Evolutionary conservation across 225 moss, liverwort and hornwort genomes (phyloP).

Genomic region (Polytrichum commune): DNA sequence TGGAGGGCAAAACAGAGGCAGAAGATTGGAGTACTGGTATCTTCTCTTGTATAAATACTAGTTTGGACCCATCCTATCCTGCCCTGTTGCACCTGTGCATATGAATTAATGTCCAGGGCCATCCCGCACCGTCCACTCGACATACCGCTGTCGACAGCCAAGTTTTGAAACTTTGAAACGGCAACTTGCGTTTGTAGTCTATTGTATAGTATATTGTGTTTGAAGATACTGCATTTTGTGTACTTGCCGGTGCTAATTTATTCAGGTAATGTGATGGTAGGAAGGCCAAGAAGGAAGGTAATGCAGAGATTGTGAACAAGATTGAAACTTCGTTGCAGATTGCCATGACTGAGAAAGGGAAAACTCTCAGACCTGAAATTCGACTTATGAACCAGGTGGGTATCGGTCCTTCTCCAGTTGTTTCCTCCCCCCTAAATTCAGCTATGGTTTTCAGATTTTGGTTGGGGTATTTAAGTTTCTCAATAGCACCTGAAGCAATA

Average conservation of each 20-base stretch:
- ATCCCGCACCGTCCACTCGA: too few species aligned
- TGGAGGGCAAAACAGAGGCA: too few species aligned
- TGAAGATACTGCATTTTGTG: background rate
- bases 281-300: slow-evolving; percentile 99
- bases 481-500: background rate
- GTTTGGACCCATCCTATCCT: too few species aligned
- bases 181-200: too few species aligned
- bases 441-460: background rate
- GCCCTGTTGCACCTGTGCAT: too few species aligned
- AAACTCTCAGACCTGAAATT: slow-evolving; percentile 90
- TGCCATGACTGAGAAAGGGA: slow-evolving; percentile 82
- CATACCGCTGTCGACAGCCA: too few species aligned
- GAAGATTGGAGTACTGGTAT: too few species aligned
- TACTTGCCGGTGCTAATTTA: background rate
- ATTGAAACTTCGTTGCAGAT: slow-evolving; percentile 73
- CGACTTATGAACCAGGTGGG: slow-evolving; percentile 81
- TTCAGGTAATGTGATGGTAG: slow-evolving; percentile 58
- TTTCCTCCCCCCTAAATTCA: background rate
- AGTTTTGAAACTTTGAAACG: too few species aligned
- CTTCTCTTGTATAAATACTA: too few species aligned
- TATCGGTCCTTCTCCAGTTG: background rate
- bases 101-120: too few species aligned
- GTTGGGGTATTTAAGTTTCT: background rate
- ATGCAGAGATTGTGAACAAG: slow-evolving; percentile 79
- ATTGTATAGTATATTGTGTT: background rate